A percentile compares a stretch with the other conserved stretches of the same genome.
Evolutionary conservation across 768 basidiomycete genomes (phyloP).

Genomic region (Termitomyces sp.): DNA sequence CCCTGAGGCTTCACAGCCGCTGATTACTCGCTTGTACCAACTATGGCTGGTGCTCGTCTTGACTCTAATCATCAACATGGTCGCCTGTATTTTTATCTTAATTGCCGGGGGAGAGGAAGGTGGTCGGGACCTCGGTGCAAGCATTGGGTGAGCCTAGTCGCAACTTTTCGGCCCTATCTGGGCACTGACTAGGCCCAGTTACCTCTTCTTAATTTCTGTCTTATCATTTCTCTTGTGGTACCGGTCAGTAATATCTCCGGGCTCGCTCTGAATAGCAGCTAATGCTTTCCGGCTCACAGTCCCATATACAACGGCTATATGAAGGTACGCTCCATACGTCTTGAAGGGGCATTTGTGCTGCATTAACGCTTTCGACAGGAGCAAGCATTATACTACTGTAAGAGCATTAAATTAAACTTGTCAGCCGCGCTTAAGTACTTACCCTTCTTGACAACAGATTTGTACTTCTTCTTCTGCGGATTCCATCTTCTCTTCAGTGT

Average conservation of each 20-base stretch:
- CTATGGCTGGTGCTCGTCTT: constrained; percentile 88
- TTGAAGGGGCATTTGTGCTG: constrained; percentile 8
- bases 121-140: constrained; percentile 75
- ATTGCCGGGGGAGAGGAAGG: constrained; percentile 72
- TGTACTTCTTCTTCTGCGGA: constrained; percentile 96
- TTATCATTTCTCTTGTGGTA: constrained; percentile 95
- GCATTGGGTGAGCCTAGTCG: constrained; percentile 62
- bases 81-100: constrained; percentile 86
- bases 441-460: constrained; percentile 50
- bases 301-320: constrained; percentile 98
- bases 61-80: constrained; percentile 85
- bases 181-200: constrained; percentile 42
- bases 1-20: constrained; percentile 70
- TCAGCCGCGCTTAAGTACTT: constrained; percentile 21
- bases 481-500: constrained; percentile 91
- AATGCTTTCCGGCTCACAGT: constrained; percentile 33
- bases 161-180: constrained; percentile 13
- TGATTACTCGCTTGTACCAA: constrained; percentile 85
- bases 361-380: constrained; percentile 48
- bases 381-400: constrained; percentile 92
- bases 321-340: constrained; percentile 57
- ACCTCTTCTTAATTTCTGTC: constrained; percentile 72
- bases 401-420: constrained; percentile 27
- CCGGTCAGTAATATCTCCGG: constrained; percentile 47
- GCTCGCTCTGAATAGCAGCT: neutral